phyloP scores from a whole-genome alignment of 768 basidiomycete genomes.

The Chalciporus piperatus region DNA sequence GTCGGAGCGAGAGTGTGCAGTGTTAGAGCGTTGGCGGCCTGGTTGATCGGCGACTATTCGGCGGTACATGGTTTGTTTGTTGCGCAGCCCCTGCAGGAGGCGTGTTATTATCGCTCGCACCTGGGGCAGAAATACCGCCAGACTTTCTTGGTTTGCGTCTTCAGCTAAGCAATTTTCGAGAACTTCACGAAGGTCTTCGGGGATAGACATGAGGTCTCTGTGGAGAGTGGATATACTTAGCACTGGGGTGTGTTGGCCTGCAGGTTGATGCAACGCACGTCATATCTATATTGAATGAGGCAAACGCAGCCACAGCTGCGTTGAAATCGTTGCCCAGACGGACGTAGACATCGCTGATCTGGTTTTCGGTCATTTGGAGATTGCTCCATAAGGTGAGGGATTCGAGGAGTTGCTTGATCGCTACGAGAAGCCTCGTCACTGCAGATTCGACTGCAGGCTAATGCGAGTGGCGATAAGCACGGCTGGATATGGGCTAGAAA shows the following conservation, averaged over 20 bases:
- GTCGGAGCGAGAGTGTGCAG: constrained; percentile 51
- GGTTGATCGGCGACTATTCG: constrained; percentile 64
- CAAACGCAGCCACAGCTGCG: constrained; percentile 86
- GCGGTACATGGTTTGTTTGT: constrained; percentile 87
- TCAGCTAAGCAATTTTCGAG: constrained; percentile 92
- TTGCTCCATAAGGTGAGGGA: constrained; percentile 83
- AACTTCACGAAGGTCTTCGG: constrained; percentile 82
- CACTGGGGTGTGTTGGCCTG: constrained; percentile 6
- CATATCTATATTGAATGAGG: constrained; percentile 84
- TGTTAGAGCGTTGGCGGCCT: constrained; percentile 46
- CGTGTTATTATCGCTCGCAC: constrained; percentile 92
- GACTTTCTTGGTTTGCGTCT: constrained; percentile 80
- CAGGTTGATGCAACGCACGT: constrained; percentile 54
- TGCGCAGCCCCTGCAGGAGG: constrained; percentile 89
- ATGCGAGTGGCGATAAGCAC: background rate
- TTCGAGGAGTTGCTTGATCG: constrained; percentile 94
- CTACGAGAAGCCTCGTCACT: constrained; percentile 88
- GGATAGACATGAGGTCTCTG: constrained; percentile 86
- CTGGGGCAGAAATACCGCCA: constrained; percentile 85
- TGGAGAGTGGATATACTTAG: constrained; percentile 9
- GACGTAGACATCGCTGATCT: constrained; percentile 97
- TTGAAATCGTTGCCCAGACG: constrained; percentile 97
- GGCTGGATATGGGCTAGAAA: constrained; percentile 4
- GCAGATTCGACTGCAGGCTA: constrained; percentile 86
- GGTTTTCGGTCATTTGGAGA: constrained; percentile 62